A percentile compares a stretch with the other conserved stretches of the same genome.
These are phyloP conservation scores for Aegilops speltoides DNA, from an alignment of 176 grass and related monocot species.

Conservation along the genomic window DNA sequence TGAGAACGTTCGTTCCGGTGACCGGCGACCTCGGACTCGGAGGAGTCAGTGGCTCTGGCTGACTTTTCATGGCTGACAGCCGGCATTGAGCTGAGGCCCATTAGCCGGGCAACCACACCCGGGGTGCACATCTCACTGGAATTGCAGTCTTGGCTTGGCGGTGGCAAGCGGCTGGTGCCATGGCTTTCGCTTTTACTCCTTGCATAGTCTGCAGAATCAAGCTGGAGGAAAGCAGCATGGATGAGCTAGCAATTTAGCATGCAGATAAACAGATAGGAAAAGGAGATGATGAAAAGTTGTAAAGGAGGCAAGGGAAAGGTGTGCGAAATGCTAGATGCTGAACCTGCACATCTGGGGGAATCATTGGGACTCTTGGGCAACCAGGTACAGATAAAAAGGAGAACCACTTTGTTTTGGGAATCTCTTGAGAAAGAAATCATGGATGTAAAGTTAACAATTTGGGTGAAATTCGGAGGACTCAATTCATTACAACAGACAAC, in stretches of 20 bases:
- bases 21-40: not conserved
- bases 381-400: not conserved
- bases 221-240: conserved; percentile 25
- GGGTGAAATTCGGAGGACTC: not conserved
- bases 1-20: conserved; percentile 13
- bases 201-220: conserved; percentile 36
- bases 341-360: not conserved
- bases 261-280: not conserved
- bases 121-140: conserved; percentile 37
- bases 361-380: not conserved
- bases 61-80: conserved; percentile 23
- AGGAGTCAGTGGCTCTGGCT: conserved; percentile 11
- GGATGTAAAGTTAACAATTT: not conserved
- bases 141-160: conserved; percentile 6
- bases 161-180: conserved; percentile 1
- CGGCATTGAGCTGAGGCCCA: conserved; percentile 79
- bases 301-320: not conserved
- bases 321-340: not conserved
- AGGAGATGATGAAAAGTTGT: not conserved
- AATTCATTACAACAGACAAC: not conserved
- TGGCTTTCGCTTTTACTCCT: conserved; percentile 26
- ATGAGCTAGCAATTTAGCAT: not conserved
- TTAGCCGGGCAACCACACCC: conserved; percentile 66
- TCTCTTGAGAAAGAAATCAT: not conserved
- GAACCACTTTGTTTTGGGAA: not conserved